Percentiles rank a stretch among this genome's conserved stretches.
These are phyloP conservation scores for Mycena vitilis DNA, from an alignment of 768 basidiomycete species.

Conservation along the genomic window DNA sequence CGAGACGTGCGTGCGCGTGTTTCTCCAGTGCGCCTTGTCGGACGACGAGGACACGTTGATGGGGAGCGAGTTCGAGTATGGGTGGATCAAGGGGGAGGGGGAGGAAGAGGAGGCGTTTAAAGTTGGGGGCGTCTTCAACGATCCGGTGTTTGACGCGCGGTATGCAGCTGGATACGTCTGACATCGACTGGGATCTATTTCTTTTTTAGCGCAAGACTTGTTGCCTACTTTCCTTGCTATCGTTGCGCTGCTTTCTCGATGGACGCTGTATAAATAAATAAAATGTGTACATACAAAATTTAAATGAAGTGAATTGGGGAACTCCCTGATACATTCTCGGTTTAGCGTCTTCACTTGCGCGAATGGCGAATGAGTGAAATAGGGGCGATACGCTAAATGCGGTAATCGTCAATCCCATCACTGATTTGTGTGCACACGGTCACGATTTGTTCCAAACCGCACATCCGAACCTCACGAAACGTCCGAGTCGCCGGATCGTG, in stretches of 20 bases:
- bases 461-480: no score
- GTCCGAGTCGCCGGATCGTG: no score
- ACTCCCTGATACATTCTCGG: no score
- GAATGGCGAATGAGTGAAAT: no score
- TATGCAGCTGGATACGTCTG: conserved; percentile 10
- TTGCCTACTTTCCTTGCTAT: background rate
- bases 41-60: conserved; percentile 30
- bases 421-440: no score
- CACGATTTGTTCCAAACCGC: no score
- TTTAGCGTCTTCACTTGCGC: no score
- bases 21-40: conserved; percentile 5
- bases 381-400: no score
- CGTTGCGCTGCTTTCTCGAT: background rate
- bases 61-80: conserved; percentile 19
- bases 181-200: background rate
- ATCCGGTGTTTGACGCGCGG: conserved; percentile 49
- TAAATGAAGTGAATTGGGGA: no score
- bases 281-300: no score
- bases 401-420: no score
- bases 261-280: no score
- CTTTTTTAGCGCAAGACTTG: background rate
- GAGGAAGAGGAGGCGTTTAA: conserved; percentile 41
- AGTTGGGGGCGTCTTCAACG: conserved; percentile 51
- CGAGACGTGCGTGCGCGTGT: conserved; percentile 32
- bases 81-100: conserved; percentile 25